phyloP scores from a whole-genome alignment of 2,329 filamentous ascomycete genomes.

The Bisporella sp. region DNA sequence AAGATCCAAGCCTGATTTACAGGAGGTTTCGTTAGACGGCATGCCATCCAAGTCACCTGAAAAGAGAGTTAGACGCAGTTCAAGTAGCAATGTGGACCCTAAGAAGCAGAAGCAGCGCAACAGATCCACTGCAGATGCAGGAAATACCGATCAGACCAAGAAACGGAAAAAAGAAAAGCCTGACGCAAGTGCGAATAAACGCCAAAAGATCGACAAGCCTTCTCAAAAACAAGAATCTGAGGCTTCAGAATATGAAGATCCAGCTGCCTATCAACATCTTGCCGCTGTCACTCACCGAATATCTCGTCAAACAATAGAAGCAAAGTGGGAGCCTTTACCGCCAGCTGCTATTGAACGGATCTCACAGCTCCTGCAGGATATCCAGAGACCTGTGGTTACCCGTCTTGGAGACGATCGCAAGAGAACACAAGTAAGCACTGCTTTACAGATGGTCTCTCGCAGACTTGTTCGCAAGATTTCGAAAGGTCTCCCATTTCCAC shows the following conservation, averaged over 20 bases:
- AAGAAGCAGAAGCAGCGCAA: too few species aligned
- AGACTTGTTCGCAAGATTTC: constrained; percentile 51
- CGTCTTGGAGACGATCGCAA: constrained; percentile 40
- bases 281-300: constrained; percentile 44
- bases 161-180: constrained; percentile 2
- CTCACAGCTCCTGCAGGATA: constrained; percentile 47
- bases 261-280: constrained; percentile 40
- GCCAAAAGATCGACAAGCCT: too few species aligned
- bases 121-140: too few species aligned
- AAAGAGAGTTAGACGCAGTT: too few species aligned
- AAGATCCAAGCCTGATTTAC: too few species aligned
- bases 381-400: constrained; percentile 55
- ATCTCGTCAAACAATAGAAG: constrained; percentile 56
- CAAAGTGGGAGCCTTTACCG: constrained; percentile 59
- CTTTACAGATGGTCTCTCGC: constrained; percentile 47
- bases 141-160: constrained; percentile 1
- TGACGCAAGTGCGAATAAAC: too few species aligned
- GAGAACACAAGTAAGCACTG: constrained; percentile 39
- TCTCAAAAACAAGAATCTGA: not conserved
- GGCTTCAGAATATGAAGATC: constrained; percentile 7
- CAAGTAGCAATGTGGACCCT: too few species aligned
- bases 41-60: too few species aligned
- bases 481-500: constrained; percentile 60
- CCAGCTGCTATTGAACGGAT: constrained; percentile 47
- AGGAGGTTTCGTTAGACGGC: too few species aligned